Base-by-base conservation (phyloP, 768 basidiomycete species). In the Mycena rebaudengoi region DNA sequence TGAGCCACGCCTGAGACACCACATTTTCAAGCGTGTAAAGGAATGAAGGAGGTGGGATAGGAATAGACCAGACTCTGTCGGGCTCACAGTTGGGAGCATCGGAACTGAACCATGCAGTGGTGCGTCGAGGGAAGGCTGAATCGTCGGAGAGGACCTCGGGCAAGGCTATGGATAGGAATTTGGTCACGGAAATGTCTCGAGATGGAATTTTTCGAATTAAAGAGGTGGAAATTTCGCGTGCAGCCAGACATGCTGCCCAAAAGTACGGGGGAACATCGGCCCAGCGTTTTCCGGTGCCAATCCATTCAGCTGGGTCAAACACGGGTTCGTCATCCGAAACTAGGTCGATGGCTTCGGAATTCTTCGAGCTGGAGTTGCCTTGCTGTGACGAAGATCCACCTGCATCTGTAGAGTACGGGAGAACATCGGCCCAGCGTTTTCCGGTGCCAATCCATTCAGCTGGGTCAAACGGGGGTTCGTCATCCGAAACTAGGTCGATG, bases 1-100 rank as follows among this genome's bases (percentile, higher is more conserved):
- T 37, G 14, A 57, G 44, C 55, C 55, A 57, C 4, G 55, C 55
- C 25, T 57, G 55, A n/a, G 55, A 57, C 6, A 57, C 4, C 23
- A 18, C 32, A 3, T 7, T 23, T 16, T 57, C 55, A 20, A 57
- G 55, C 18, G 35, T 6, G 7, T 32, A 33, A 8, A 57, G 16
- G 26, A 57, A 21, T 20, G 20, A 10, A 3, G 45, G 41, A 13
- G 40, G 43, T 7, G 41, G 54, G 14, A 44, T 56, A 32, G 30
- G 13, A 20, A 56, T 3, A 10, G 41, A 30, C 13, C 43, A 25
- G 43, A 56, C 26, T 5, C 5, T 33, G 21, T 30, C 54, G 18
- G 32, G 30, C 3, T 12, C 49, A 21, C 49, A 51, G 20, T 56
- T 56, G 5, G 54, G 41, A 4, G 21, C 28, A 30, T 56, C 54